phyloP scores from a whole-genome alignment of 352 stramenopile genomes.

The Pythium monospermum region DNA sequence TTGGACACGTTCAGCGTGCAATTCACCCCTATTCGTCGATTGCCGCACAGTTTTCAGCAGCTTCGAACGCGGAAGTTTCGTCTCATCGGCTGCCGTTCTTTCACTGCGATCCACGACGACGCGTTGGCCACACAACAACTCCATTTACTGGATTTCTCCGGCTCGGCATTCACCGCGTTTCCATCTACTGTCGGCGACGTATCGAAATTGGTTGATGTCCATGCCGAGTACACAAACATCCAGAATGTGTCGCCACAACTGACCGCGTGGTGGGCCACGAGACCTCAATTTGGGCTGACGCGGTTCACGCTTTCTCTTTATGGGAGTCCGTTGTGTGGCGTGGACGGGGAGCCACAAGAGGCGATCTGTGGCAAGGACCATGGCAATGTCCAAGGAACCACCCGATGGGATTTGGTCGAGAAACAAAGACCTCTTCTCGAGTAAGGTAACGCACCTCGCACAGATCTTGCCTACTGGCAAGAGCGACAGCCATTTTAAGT shows the following conservation, averaged over 20 bases:
- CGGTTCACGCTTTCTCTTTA: conserved; percentile 8
- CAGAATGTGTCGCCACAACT: too few relatives aligned
- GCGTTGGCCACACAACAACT: background rate
- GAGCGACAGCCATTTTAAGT: too few relatives aligned
- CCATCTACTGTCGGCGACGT: conserved; percentile 7
- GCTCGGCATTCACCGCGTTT: background rate
- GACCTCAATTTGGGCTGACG: background rate
- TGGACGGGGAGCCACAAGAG: background rate
- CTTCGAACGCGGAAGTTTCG: conserved; percentile 4
- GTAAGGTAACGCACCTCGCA: too few relatives aligned
- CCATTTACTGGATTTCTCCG: conserved; percentile 3
- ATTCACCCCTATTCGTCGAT: conserved; percentile 4
- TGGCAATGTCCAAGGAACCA: conserved; percentile 2
- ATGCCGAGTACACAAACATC: too few relatives aligned
- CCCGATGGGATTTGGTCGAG: conserved; percentile 14
- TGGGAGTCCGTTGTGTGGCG: conserved; percentile 4
- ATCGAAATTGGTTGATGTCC: background rate
- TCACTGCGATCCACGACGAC: conserved; percentile 2
- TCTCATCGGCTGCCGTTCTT: conserved; percentile 12
- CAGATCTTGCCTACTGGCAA: too few relatives aligned
- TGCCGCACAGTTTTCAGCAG: conserved; percentile 4
- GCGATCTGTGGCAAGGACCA: conserved; percentile 3
- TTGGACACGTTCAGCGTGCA: conserved; percentile 16
- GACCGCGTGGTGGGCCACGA: conserved; percentile 1
- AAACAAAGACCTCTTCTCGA: too few relatives aligned